Evolutionary conservation across 1,284 basidiomycete species (phyloP).

Genomic region (Golubevia sp.): DNA sequence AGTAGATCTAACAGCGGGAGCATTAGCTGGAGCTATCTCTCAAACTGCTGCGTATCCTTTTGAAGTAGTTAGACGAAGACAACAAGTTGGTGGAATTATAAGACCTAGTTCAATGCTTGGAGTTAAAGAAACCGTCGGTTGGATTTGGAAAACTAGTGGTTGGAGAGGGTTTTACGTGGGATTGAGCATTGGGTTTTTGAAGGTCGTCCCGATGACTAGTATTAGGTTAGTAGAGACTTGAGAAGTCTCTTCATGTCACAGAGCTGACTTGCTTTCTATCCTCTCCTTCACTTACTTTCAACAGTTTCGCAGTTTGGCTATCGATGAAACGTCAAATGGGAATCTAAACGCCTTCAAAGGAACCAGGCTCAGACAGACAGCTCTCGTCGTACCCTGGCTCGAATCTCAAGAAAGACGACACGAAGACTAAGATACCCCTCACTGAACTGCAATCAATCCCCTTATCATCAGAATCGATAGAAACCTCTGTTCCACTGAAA

Average conservation of each 20-base stretch:
- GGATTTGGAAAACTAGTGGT: conserved; percentile 74
- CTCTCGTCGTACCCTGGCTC: too few species aligned
- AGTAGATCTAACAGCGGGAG: conserved; percentile 76
- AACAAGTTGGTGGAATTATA: conserved; percentile 82
- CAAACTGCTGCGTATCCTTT: conserved; percentile 96
- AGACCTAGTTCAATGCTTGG: conserved; percentile 47
- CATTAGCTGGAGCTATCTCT: conserved; percentile 82
- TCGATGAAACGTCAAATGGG: conserved; percentile 58
- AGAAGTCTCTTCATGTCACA: neutral
- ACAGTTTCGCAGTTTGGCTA: conserved; percentile 54
- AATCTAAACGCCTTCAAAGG: conserved; percentile 16
- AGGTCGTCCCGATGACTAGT: conserved; percentile 92
- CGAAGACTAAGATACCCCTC: too few species aligned
- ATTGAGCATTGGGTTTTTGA: conserved; percentile 88
- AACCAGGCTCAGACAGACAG: too few species aligned
- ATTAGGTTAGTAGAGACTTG: conserved; percentile 21
- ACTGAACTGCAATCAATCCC: too few species aligned
- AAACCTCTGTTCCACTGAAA: too few species aligned
- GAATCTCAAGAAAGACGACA: too few species aligned
- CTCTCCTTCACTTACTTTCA: neutral
- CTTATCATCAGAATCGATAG: too few species aligned
- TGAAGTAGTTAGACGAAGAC: conserved; percentile 87
- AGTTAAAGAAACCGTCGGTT: conserved; percentile 52
- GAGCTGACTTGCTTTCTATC: neutral
- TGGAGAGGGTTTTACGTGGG: conserved; percentile 93